A percentile compares a stretch with the other conserved stretches of the same genome.
phyloP scores from a whole-genome alignment of 2,329 filamentous ascomycete species.

The Cryphonectria naterciae region DNA sequence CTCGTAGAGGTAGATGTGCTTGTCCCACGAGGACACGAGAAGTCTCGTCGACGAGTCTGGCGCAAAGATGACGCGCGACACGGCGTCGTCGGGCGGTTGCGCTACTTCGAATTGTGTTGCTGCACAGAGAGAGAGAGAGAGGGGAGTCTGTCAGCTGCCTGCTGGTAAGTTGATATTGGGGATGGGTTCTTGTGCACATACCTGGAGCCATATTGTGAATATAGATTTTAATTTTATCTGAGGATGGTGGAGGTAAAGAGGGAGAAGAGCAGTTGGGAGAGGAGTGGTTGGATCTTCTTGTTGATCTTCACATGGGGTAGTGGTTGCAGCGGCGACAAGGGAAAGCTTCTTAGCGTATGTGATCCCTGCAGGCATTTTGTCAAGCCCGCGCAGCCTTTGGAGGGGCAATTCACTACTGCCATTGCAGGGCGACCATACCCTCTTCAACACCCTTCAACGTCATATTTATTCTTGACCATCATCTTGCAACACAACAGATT shows the following conservation, averaged over 20 bases:
- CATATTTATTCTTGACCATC: not conserved
- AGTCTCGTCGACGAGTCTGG: conserved; percentile 74
- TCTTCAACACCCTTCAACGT: not conserved
- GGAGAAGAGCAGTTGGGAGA: not conserved
- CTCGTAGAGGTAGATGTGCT: conserved; percentile 88
- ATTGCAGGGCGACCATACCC: not conserved
- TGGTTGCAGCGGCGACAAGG: conserved; percentile 23
- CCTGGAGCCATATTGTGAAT: conserved; percentile 46
- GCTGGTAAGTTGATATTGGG: not conserved
- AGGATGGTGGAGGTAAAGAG: not conserved
- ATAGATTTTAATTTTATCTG: not conserved
- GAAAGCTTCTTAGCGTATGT: conserved; percentile 14
- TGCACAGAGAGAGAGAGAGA: conserved; percentile 34
- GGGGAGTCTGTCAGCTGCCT: conserved; percentile 30
- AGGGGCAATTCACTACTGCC: conserved; percentile 17
- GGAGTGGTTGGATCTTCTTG: conserved; percentile 12
- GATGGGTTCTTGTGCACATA: conserved; percentile 32
- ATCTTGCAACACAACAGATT: not conserved
- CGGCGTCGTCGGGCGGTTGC: conserved; percentile 81
- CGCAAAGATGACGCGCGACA: conserved; percentile 86
- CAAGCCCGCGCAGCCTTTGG: conserved; percentile 2
- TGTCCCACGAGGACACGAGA: conserved; percentile 95
- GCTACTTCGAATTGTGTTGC: conserved; percentile 81
- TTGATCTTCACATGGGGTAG: conserved; percentile 24
- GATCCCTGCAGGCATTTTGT: conserved; percentile 26